Percentiles rank a stretch among this genome's conserved stretches.
Evolutionary conservation across 495 filamentous ascomycete species (phyloP).

Genomic region (Sordaria brevicollis): DNA sequence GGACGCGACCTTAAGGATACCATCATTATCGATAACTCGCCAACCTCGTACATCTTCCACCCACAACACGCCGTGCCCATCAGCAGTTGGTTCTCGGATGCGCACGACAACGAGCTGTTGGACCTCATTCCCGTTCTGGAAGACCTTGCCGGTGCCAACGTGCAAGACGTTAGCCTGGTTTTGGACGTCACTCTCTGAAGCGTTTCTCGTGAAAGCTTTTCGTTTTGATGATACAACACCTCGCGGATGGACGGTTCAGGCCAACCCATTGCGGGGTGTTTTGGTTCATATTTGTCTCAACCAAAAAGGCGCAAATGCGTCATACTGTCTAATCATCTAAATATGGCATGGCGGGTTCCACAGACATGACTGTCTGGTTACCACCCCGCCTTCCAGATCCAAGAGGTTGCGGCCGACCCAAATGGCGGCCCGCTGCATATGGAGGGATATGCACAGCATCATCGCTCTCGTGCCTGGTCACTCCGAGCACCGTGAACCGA

Average conservation of each 20-base stretch:
- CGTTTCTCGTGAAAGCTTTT: conserved; percentile 25
- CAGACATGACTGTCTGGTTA: conserved; percentile 7
- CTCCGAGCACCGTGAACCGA: not conserved
- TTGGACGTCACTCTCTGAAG: conserved; percentile 85
- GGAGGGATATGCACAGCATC: not conserved
- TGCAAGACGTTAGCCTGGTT: conserved; percentile 93
- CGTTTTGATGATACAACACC: conserved; percentile 13
- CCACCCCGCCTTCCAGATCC: not conserved
- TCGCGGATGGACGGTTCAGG: conserved; percentile 1
- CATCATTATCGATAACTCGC: conserved; percentile 99
- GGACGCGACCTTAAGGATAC: conserved; percentile 93
- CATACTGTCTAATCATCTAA: conserved; percentile 21
- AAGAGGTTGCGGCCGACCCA: not conserved
- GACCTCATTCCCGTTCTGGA: conserved; percentile 98
- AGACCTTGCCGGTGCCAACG: conserved; percentile 79
- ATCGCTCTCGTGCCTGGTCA: not conserved
- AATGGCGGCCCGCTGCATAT: not conserved
- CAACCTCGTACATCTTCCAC: conserved; percentile 98
- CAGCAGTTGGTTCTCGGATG: conserved; percentile 99
- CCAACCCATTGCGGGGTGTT: conserved; percentile 44
- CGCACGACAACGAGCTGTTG: conserved; percentile 97
- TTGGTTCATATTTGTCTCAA: conserved; percentile 3
- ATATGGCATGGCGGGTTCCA: conserved; percentile 12
- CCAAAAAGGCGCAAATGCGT: conserved; percentile 4
- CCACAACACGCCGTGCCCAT: conserved; percentile 98